Base-by-base conservation (phyloP, 106 monocot species). In the Apostasia shenzhenica region DNA sequence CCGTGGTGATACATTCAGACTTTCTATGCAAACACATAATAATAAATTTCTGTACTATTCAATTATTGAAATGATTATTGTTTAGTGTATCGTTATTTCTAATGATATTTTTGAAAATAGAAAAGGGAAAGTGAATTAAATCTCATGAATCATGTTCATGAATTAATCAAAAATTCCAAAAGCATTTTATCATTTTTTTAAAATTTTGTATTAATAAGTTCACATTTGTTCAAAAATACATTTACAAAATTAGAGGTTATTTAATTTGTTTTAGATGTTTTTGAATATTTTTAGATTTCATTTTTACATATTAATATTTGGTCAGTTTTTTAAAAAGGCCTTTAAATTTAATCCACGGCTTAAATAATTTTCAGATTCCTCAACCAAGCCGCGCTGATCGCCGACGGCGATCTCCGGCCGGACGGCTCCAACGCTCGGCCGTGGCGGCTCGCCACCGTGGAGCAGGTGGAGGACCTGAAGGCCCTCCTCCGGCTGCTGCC, bases 381-480 rank as follows among this genome's bases (percentile, higher is more conserved):
- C 38, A 86, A 86, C 57, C 67, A 73, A 0, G 86, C 84, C 3
- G 91, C 86, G 10, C 5, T 84, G 66, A 72, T 75, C 60, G 14
- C 63, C 3, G 57, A 67, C 6, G 84, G 81, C 4, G 81, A 86
- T 66, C 68, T 48, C 10, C 10, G 60, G 5, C 1, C 5, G 0
- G 82, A 76, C 13, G 82, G 75, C 40, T 64, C 72, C 26, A 12
- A 71, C 9, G 54, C 66, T 8, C 61, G 52, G 52, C 87, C 82
- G 37, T 85, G 91, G 91, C 54, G 70, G 7, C 73, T 82, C 2
- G 80, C 82, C 80, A 78, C 82, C 1, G 84, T 91, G 1, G 57
- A 67, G 54, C 79, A 91, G 68, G 87, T 88, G 43, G 91, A 92
- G 60, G 88, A 91, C 51, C 70, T 83, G 61, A 87, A 91, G 80